A percentile compares a stretch with the other conserved stretches of the same genome.
Evolutionary conservation across 345 rosid genomes (phyloP).

Genomic region (Camelina sativa): DNA sequence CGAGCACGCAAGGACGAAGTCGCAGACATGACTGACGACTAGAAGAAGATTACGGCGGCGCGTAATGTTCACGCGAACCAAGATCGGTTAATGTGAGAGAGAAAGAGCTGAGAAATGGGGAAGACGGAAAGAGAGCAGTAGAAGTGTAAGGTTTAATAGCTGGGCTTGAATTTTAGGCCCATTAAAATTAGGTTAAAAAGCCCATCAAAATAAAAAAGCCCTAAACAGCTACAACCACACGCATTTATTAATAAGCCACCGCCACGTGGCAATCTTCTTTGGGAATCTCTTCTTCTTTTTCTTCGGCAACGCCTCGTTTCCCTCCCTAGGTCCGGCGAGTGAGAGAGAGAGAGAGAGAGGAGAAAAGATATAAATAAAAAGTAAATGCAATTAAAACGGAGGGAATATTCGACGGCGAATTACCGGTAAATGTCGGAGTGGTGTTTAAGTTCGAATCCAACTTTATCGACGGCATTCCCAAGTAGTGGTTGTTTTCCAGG

Average conservation of each 20-base stretch:
- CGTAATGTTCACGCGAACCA: slow-evolving; percentile 26
- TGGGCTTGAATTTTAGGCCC: slow-evolving; percentile 32
- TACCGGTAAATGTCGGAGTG: slow-evolving; percentile 47
- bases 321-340: slow-evolving; percentile 30
- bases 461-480: slow-evolving; percentile 42
- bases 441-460: slow-evolving; percentile 11
- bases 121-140: not conserved
- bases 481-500: slow-evolving; percentile 11
- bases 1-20: slow-evolving; percentile 60
- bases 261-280: slow-evolving; percentile 37
- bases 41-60: slow-evolving; percentile 35
- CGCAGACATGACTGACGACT: slow-evolving; percentile 37
- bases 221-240: slow-evolving; percentile 20
- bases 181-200: not conserved
- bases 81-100: not conserved
- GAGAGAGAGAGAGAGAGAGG: not conserved
- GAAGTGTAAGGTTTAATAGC: slow-evolving; percentile 17
- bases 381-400: slow-evolving; percentile 35
- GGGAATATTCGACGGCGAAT: slow-evolving; percentile 44
- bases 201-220: not conserved
- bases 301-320: slow-evolving; percentile 32
- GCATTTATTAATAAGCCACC: slow-evolving; percentile 3
- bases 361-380: not conserved
- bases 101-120: slow-evolving; percentile 1
- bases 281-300: slow-evolving; percentile 28